Evolutionary conservation across 2,329 filamentous ascomycete genomes (phyloP).

Genomic region (Colletotrichum sp.): DNA sequence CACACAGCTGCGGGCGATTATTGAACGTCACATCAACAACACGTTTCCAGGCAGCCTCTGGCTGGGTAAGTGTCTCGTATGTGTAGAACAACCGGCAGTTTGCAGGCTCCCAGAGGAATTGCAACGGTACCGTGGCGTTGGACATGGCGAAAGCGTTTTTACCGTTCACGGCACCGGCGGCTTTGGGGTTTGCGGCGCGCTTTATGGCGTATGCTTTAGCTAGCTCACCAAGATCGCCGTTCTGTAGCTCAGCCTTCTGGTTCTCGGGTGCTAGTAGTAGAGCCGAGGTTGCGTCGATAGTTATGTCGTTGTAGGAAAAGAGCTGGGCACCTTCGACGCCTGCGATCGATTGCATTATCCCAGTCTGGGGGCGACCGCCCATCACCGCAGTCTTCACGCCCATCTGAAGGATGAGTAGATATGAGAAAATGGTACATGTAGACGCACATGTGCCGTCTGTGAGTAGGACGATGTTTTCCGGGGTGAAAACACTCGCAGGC

Average conservation of each 20-base stretch:
- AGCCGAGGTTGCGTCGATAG: slow-evolving; percentile 27
- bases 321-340: slow-evolving; percentile 52
- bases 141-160: slow-evolving; percentile 38
- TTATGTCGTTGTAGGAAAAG: slow-evolving; percentile 32
- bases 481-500: slow-evolving; percentile 49
- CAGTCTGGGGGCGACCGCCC: slow-evolving; percentile 47
- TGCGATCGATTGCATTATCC: slow-evolving; percentile 53
- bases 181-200: slow-evolving; percentile 26
- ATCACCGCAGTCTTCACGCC: slow-evolving; percentile 51
- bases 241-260: slow-evolving; percentile 18
- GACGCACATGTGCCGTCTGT: slow-evolving; percentile 60
- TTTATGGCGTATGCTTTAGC: slow-evolving; percentile 37
- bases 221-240: slow-evolving; percentile 31
- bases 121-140: slow-evolving; percentile 41
- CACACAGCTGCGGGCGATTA: slow-evolving; percentile 33
- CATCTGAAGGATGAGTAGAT: slow-evolving; percentile 56
- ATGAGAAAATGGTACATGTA: slow-evolving; percentile 59
- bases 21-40: slow-evolving; percentile 39
- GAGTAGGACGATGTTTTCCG: slow-evolving; percentile 58
- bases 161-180: slow-evolving; percentile 34
- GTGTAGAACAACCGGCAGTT: slow-evolving; percentile 55
- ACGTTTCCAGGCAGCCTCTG: slow-evolving; percentile 44
- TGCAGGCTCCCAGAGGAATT: slow-evolving; percentile 49
- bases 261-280: slow-evolving; percentile 26
- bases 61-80: slow-evolving; percentile 41